A percentile compares a stretch with the other conserved stretches of the same genome.
These are phyloP conservation scores for Backusella luteola DNA, from an alignment of 192 early-diverging fungal genomes.

Conservation along the genomic window DNA sequence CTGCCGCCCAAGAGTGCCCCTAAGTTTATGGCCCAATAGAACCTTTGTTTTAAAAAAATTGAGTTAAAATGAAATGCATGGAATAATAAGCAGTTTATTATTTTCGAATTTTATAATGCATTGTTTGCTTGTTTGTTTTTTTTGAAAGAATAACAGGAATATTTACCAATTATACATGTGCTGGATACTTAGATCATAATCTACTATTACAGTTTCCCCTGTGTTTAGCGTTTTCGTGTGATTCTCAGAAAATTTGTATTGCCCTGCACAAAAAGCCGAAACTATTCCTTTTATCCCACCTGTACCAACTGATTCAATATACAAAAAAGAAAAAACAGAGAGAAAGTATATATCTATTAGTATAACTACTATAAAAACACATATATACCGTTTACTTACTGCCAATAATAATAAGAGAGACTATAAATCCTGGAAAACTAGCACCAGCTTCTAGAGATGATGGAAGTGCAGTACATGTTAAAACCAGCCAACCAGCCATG, in stretches of 20 bases:
- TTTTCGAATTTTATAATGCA: not conserved
- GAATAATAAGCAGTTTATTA: not conserved
- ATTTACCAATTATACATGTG: slow-evolving; percentile 64
- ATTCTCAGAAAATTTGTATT: slow-evolving; percentile 42
- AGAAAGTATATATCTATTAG: not conserved
- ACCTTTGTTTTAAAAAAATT: slow-evolving; percentile 23
- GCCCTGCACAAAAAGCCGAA: slow-evolving; percentile 58
- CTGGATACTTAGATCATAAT: slow-evolving; percentile 60
- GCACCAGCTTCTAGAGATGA: slow-evolving; percentile 47
- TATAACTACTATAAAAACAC: not conserved
- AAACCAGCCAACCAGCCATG: slow-evolving; percentile 57
- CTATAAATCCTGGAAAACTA: slow-evolving; percentile 61
- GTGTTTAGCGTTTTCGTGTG: slow-evolving; percentile 47
- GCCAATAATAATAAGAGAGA: slow-evolving; percentile 63
- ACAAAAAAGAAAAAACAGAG: not conserved
- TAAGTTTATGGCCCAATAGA: slow-evolving; percentile 69
- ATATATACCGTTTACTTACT: slow-evolving; percentile 15
- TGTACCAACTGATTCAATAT: slow-evolving; percentile 21
- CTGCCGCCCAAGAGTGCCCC: slow-evolving; percentile 56
- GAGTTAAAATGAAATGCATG: not conserved
- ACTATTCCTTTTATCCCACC: slow-evolving; percentile 36
- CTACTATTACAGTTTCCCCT: slow-evolving; percentile 52
- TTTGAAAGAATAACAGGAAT: not conserved
- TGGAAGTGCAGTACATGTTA: slow-evolving; percentile 60
- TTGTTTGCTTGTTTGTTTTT: not conserved